Base-by-base conservation (phyloP, 495 filamentous ascomycete genomes). In the Aspergillus avenaceus region DNA sequence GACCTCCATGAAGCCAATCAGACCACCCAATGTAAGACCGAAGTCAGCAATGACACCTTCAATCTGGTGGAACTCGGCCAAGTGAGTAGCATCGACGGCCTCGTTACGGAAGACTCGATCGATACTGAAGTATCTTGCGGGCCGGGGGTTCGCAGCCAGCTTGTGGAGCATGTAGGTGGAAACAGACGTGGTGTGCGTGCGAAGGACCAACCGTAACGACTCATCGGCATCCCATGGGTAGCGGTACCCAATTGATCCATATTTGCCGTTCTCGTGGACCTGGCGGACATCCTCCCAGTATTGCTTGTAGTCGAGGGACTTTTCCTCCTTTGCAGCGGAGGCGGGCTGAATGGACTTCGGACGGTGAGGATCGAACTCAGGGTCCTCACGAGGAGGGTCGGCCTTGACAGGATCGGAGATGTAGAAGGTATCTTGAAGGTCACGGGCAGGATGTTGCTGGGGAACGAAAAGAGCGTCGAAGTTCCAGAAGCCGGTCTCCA, bases 1-100 rank as follows among this genome's bases (percentile, higher is more conserved):
- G 55, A 90, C 83, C 58, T 91, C 83, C 84, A 98, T 95, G 76
- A 98, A 97, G 53, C 88, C 87, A 74, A 97, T 96, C 55, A 97
- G 74, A 23, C 91, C 92, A 54, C 92, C 93, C 11, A 98, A 78
- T 7, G 91, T 91, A 36, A 98, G 73, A 18, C 84, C 84, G 60
- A 91, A 96, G 66, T 98, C 93, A 11, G 93, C 93, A 75, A 97
- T 97, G 50, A 98, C 91, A 64, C 93, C 93, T 71, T 98, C 93
- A 38, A 97, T 85, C 66, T 98, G 93, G 73, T 97, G 93, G 82
- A 98, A 98, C 73, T 98, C 92, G 12, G 91, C 91, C 54, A 98
- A 73, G 75, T 98, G 93, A 8, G 93, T 97, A 16, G 90, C 90
- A 64, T 97, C 93, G 52, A 98, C 91, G 5, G 88, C 87, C 72